Evolutionary conservation across 768 basidiomycete genomes (phyloP), one percentile per base, ranked within the genome.

Genomic region (Cyclocybe aegerita): DNA sequence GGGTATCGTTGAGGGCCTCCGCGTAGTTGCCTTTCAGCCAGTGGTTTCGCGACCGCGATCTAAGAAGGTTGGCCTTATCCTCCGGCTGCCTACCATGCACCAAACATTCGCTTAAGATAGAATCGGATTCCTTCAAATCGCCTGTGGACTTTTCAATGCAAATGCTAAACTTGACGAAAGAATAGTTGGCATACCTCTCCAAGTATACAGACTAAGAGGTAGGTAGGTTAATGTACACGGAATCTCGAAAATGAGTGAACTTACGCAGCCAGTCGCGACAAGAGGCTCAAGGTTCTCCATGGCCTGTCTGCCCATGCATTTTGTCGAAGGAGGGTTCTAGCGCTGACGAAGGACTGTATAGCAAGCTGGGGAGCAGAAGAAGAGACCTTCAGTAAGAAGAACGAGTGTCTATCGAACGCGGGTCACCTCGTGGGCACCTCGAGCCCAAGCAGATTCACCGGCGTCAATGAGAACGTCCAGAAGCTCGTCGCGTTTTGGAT

Each of bases 371-470:
- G 34, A 3, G 17, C 35, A 39, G 7, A n/a, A 30, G 44, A 15
- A 40, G 16, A 9, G 40, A 35, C 10, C 30, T 7, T 46, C 3
- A 51, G 39, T 39, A 9, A 12, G 12, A 9, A 35, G 15, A 40
- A 12, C 1, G 11, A 39, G n/a, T 16, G 23, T 37, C 34, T 7
- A 38, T 23, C 4, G 17, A 38, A 14, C 9, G 34, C 33, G 10
- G 9, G 57, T 42, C 61, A 86, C 85, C 72, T 90, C 88, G 60
- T 88, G 86, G 33, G 88, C 88, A 16, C 88, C 88, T 45, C 86
- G 76, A 7, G 79, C 76, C 73, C 83, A 81, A 4, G 88, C 85
- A 34, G 84, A 81, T 57, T 87, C 83, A 1, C 85, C 86, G 15
- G 86, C 86, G 45, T 85, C 79, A 14, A 86, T 77, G 7, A 88